Evolutionary conservation across 2,329 filamentous ascomycete species (phyloP).

Genomic region (Ophiosphaerella narmari): DNA sequence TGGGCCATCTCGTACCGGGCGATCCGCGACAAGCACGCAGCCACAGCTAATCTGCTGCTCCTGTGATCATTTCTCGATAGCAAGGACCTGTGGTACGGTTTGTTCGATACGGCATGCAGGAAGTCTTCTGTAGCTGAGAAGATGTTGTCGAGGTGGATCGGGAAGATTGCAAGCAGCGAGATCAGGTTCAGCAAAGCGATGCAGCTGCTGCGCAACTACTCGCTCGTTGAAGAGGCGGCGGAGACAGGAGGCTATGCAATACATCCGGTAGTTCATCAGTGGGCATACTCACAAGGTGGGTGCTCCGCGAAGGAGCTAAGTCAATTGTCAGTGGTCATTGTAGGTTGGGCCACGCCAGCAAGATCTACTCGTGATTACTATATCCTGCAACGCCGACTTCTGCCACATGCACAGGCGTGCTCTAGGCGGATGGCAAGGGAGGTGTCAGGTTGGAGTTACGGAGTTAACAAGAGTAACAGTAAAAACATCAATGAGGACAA

Average conservation of each 20-base stretch:
- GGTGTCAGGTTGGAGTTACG: no score
- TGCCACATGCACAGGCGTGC: no score
- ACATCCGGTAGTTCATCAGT: conserved; percentile 23
- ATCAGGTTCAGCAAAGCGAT: conserved; percentile 22
- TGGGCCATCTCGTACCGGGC: conserved; percentile 40
- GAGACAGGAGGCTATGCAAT: conserved; percentile 17
- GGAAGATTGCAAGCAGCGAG: conserved; percentile 13
- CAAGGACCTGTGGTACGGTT: conserved; percentile 31
- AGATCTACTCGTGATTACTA: no score
- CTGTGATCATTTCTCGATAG: conserved; percentile 34
- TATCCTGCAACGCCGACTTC: no score
- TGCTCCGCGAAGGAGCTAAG: conserved; percentile 12
- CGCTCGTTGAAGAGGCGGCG: conserved; percentile 22
- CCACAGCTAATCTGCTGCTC: conserved; percentile 30
- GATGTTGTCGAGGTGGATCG: conserved; percentile 19
- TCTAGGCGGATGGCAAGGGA: no score
- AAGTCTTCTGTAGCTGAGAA: conserved; percentile 1
- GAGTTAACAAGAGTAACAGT: no score
- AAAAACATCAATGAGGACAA: no score
- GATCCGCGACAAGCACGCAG: conserved; percentile 20
- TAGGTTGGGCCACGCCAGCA: conserved; percentile 15
- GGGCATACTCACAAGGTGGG: conserved; percentile 19
- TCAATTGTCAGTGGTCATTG: conserved; percentile 11
- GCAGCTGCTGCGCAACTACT: conserved; percentile 30
- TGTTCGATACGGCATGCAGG: conserved; percentile 20